Evolutionary conservation across 139 green algal genomes (phyloP), one percentile per base, ranked within the genome.

Genomic region (Volvox africanus): DNA sequence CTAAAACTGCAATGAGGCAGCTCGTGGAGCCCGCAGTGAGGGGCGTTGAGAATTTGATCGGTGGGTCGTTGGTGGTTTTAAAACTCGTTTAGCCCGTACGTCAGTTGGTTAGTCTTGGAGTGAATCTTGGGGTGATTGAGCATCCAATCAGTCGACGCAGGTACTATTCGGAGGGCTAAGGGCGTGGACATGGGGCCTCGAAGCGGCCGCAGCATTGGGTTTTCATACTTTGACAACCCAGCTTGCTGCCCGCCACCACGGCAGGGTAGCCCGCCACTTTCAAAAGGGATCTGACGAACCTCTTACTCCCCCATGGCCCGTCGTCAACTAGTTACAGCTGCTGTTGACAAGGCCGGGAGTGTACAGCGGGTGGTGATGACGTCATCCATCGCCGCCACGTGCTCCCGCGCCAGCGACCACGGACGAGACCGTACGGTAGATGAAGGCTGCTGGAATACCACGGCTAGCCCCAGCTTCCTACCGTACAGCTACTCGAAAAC

Each of bases 311-410:
- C 44, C 44, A 55, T 9, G 44, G 9, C 44, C 44, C 44, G 9
- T 55, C 44, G 9, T 55, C 44, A 5, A 55, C 44, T 33, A 30
- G 2, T 12, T n/a, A n/a, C 28, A 71, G 20, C 30, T 21, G 77
- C 92, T 0, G 95, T 96, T 17, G 93, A 95, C 79, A 69, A 83
- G 2, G 50, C 87, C 13, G 79, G 76, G 24, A 92, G 35, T 26
- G 95, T 97, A 67, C 88, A 93, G 71, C 91, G 92, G 5, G 93
- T 97, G 44, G 94, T 97, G 28, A 77, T 97, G 21, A 97, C 96
- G 1, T 93, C 91, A 20, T 95, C 92, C 20, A 85, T 94, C 6
- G 95, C 92, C 0, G 91, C 94, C 0, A 88, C 96, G 2, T 94
- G 80, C 32, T 85, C 87, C 3, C 80, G 91, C 61, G 71, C 71